These are phyloP conservation scores for Rheum nobile DNA, from an alignment of 148 eudicot genomes.

Conservation along the genomic window DNA sequence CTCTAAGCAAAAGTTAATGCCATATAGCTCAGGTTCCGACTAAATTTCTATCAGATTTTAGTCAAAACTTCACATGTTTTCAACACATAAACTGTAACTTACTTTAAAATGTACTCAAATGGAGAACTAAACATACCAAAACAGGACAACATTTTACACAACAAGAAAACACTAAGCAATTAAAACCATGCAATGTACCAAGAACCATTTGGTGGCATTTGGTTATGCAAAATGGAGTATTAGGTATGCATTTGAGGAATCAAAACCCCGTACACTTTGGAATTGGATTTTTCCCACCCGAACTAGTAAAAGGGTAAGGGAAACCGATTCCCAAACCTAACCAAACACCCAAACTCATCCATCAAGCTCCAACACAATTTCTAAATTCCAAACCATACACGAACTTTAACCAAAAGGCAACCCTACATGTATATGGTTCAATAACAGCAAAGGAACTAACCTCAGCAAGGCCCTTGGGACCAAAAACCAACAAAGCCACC, in stretches of 20 bases:
- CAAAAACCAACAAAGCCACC: slow-evolving; percentile 93
- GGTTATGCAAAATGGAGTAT: not conserved
- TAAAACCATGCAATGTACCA: not conserved
- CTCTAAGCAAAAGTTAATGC: not conserved
- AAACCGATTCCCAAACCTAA: not conserved
- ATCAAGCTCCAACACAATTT: not conserved
- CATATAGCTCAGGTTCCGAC: not conserved
- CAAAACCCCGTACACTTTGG: not conserved
- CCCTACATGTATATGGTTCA: not conserved
- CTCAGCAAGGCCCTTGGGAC: slow-evolving; percentile 98
- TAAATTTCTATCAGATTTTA: not conserved
- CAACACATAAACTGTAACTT: not conserved
- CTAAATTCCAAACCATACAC: not conserved
- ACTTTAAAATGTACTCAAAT: not conserved
- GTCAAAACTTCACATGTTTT: not conserved
- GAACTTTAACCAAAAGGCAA: not conserved
- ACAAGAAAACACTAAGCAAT: not conserved
- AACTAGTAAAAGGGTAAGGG: not conserved
- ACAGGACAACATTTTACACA: not conserved
- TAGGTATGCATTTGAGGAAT: not conserved
- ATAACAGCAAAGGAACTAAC: slow-evolving; percentile 21
- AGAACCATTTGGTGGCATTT: not conserved
- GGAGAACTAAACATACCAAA: not conserved
- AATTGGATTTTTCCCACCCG: not conserved
- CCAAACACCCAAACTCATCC: not conserved